Percentiles rank a stretch among this genome's conserved stretches.
phyloP scores from a whole-genome alignment of 108 stramenopile genomes.

The Asterionellopsis glacialis region DNA sequence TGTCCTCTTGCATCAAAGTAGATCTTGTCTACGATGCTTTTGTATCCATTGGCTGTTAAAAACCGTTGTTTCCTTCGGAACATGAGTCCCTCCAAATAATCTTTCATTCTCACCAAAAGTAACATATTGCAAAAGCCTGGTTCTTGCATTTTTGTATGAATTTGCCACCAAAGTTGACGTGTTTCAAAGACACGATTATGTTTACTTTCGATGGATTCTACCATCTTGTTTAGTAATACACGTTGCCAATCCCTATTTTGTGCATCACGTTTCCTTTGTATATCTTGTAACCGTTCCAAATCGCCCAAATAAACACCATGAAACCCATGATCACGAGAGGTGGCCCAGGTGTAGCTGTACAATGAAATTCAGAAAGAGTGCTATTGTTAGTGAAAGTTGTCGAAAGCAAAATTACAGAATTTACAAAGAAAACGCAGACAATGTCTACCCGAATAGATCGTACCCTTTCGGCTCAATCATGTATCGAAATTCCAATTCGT shows the following conservation, averaged over 20 bases:
- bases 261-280: constrained; percentile 75
- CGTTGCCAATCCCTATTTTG: constrained; percentile 83
- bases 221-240: constrained; percentile 71
- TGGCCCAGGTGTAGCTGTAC: constrained; percentile 67
- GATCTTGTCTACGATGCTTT: constrained; percentile 67
- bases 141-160: constrained; percentile 64
- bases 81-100: constrained; percentile 60
- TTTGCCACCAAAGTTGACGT: constrained; percentile 68
- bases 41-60: constrained; percentile 50
- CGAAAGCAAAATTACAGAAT: not conserved
- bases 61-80: constrained; percentile 47
- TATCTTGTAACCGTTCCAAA: constrained; percentile 75
- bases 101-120: constrained; percentile 61
- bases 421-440: not conserved
- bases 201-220: constrained; percentile 11
- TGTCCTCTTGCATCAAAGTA: constrained; percentile 71
- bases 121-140: constrained; percentile 79
- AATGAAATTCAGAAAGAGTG: not conserved
- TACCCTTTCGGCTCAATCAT: constrained; percentile 83
- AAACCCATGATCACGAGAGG: constrained; percentile 63
- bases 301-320: constrained; percentile 85
- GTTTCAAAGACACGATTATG: constrained; percentile 57
- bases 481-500: constrained; percentile 71
- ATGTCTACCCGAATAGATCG: no score
- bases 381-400: not conserved